Evolutionary conservation across 345 rosid species (phyloP).

Genomic region (Barbarea vulgaris): DNA sequence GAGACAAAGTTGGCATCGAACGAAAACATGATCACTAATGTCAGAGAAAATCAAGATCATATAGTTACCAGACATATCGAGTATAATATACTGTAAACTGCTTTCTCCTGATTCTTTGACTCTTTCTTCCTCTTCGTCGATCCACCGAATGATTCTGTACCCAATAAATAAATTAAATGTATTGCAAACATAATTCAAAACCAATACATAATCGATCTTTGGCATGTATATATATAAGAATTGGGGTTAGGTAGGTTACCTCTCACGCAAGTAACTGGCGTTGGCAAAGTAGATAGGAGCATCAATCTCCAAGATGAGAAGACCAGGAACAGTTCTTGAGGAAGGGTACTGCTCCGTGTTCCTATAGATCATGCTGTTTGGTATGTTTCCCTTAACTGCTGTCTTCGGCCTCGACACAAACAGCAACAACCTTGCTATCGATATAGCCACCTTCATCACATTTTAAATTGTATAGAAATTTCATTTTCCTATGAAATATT

Average conservation of each 20-base stretch:
- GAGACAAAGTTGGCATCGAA: slow-evolving; percentile 3
- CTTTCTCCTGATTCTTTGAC: slow-evolving; percentile 58
- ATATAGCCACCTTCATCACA: slow-evolving; percentile 60
- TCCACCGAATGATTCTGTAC: slow-evolving; percentile 82
- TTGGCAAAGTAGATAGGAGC: slow-evolving; percentile 87
- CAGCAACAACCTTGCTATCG: slow-evolving; percentile 69
- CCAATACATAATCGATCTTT: background rate
- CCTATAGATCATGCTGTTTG: slow-evolving; percentile 73
- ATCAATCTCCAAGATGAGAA: slow-evolving; percentile 85
- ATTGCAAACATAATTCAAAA: background rate
- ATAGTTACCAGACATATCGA: slow-evolving; percentile 70
- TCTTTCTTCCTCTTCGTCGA: slow-evolving; percentile 78
- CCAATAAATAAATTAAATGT: background rate
- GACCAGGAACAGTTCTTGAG: slow-evolving; percentile 61
- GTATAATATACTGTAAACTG: slow-evolving; percentile 70
- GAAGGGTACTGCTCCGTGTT: slow-evolving; percentile 79
- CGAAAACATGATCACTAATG: background rate
- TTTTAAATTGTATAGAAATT: background rate
- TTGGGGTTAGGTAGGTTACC: slow-evolving; percentile 46
- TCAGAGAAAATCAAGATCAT: slow-evolving; percentile 7
- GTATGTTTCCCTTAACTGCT: slow-evolving; percentile 70
- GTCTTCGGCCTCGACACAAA: slow-evolving; percentile 85
- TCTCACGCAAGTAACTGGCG: slow-evolving; percentile 89
- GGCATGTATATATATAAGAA: background rate
- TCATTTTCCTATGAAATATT: background rate